Evolutionary conservation across 2,329 filamentous ascomycete species (phyloP), one percentile per base, ranked within the genome.

Genomic region (Rasamsonia emersonii): DNA sequence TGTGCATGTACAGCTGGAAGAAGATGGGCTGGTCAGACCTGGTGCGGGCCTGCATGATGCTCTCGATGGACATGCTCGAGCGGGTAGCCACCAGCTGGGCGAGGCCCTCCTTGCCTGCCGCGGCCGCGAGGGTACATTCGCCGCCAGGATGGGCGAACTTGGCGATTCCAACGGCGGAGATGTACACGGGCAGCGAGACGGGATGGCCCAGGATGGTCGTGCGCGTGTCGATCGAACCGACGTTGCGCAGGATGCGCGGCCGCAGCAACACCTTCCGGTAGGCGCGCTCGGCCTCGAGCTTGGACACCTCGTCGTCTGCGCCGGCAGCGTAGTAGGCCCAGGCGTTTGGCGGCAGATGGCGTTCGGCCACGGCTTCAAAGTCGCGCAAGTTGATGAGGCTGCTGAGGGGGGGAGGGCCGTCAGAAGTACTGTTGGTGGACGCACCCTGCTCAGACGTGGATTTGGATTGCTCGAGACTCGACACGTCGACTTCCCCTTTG

Each of bases 281-380:
- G 36, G 59, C 56, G 4, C 51, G 50, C 25, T 47, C 49, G 39
- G 68, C 70, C 16, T 58, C 49, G 14, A 56, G 54, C 30, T 59
- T 56, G n/a, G 66, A 70, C 19, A 64, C 50, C 31, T 66, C 63
- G 24, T 70, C 64, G 1, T 69, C 71, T 0, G 67, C 66, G 1
- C 65, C 69, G 1, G 62, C 65, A n/a, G 58, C 61, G 47, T 70
- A 71, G 32, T 59, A 60, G 3, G 53, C 53, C 54, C 54, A 59
- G n/a, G 52, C 49, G 10, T 50, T 52, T 3, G 38, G 38, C 2
- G 49, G 35, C 3, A 60, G 40, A 19, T 51, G 41, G 9, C 36
- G 36, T 26, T 54, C 36, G 3, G 59, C 59, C 3, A 56, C 47
- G n/a, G 42, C 36, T 29, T 62, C 57, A 28, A 62, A 62, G 32